Conservation (phyloP, 148 eudicot species). For the Chenopodium quinoa region DNA sequence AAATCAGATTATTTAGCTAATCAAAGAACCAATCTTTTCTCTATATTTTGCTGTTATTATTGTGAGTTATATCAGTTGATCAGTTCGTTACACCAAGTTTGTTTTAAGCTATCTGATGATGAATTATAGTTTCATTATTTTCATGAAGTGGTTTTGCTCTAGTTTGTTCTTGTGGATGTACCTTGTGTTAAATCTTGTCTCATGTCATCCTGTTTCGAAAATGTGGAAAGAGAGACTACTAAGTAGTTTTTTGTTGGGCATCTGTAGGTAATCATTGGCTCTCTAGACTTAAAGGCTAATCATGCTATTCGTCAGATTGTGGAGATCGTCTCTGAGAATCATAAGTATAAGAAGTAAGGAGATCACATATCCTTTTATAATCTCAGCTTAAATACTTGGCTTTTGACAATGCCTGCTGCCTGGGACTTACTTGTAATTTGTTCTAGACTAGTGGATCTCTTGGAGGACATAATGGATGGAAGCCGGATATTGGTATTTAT, state of each 20-base stretch:
- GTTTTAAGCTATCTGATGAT: no score
- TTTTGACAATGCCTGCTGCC: slow-evolving; percentile 3
- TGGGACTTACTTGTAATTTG: slow-evolving; percentile 12
- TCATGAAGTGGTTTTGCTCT: neutral
- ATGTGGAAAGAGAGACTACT: neutral
- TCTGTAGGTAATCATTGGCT: slow-evolving; percentile 82
- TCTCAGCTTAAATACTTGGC: neutral
- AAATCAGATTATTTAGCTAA: no score
- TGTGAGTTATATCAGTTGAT: no score
- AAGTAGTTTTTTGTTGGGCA: neutral
- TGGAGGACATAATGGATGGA: slow-evolving; percentile 99
- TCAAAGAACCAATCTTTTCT: no score
- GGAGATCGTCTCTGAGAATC: slow-evolving; percentile 83
- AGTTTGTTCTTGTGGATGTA: neutral
- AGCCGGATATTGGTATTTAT: slow-evolving; percentile 91
- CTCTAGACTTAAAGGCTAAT: slow-evolving; percentile 88
- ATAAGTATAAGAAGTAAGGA: slow-evolving; percentile 86
- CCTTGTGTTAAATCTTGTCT: neutral
- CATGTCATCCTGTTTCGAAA: neutral
- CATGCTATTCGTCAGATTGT: slow-evolving; percentile 92
- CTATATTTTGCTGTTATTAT: no score
- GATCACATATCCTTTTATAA: neutral
- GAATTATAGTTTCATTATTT: neutral
- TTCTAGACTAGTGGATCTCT: slow-evolving; percentile 78
- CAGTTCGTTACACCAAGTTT: no score